phyloP scores from a whole-genome alignment of 805 yeast genomes.

The Scheffersomyces amazonensis region DNA sequence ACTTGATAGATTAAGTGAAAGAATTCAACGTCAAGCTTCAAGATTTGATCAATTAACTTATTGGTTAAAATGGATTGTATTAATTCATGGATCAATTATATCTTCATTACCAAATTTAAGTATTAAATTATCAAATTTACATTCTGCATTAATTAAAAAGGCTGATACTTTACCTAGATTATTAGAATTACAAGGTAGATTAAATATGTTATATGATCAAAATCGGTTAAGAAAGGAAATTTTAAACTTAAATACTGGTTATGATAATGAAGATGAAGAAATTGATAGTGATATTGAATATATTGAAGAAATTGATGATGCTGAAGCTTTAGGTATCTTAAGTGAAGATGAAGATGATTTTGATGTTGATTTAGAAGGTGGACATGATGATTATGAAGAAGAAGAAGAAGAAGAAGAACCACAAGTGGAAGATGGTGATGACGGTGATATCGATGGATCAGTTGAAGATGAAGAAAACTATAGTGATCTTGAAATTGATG shows the following conservation, averaged over 20 bases:
- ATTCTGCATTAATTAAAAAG: slow-evolving; percentile 46
- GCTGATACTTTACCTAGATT: slow-evolving; percentile 48
- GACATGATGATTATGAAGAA: slow-evolving; percentile 12
- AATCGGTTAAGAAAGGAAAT: slow-evolving; percentile 41
- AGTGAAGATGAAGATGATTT: slow-evolving; percentile 20
- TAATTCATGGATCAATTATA: slow-evolving; percentile 52
- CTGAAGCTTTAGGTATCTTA: slow-evolving; percentile 18
- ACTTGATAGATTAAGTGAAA: slow-evolving; percentile 51
- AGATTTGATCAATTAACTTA: slow-evolving; percentile 49
- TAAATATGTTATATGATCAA: slow-evolving; percentile 46
- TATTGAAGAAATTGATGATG: slow-evolving; percentile 64
- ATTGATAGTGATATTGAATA: slow-evolving; percentile 61
- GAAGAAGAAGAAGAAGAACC: slow-evolving; percentile 9
- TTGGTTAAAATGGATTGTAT: slow-evolving; percentile 57
- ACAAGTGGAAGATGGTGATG: slow-evolving; percentile 7
- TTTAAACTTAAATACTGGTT: slow-evolving; percentile 22
- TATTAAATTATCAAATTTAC: slow-evolving; percentile 42
- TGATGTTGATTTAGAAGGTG: slow-evolving; percentile 11
- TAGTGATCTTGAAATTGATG: slow-evolving; percentile 19
- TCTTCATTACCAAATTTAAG: slow-evolving; percentile 44
- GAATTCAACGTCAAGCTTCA: slow-evolving; percentile 48
- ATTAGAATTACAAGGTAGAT: slow-evolving; percentile 49
- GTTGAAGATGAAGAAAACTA: slow-evolving; percentile 17
- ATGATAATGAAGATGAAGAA: slow-evolving; percentile 23
- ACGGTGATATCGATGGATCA: slow-evolving; percentile 5